Percentiles rank a stretch among this genome's conserved stretches.
Conservation (phyloP, 805 yeast species). For the Candida tammaniensis region DNA sequence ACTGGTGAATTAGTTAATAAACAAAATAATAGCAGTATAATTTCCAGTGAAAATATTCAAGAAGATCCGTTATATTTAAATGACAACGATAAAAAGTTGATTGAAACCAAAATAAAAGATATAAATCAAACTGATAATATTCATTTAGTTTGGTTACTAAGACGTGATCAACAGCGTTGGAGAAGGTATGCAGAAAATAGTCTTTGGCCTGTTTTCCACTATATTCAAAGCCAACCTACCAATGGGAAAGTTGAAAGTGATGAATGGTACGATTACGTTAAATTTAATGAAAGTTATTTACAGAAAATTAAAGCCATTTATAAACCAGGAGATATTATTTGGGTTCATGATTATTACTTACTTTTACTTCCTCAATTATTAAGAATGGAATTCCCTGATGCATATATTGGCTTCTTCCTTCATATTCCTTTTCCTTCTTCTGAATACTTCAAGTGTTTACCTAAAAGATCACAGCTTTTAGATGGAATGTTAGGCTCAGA, state of each 20-base stretch:
- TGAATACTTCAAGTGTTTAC: slow-evolving; percentile 86
- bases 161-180: slow-evolving; percentile 81
- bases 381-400: slow-evolving; percentile 72
- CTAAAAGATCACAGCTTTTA: slow-evolving; percentile 75
- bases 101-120: slow-evolving; percentile 47
- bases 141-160: slow-evolving; percentile 86
- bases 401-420: slow-evolving; percentile 71
- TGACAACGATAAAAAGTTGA: slow-evolving; percentile 49
- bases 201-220: slow-evolving; percentile 94
- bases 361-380: slow-evolving; percentile 78
- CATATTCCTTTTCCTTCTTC: slow-evolving; percentile 95
- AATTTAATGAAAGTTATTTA: slow-evolving; percentile 87
- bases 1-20: slow-evolving; percentile 74
- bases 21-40: slow-evolving; percentile 16
- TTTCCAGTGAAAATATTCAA: slow-evolving; percentile 30
- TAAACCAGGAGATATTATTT: slow-evolving; percentile 83
- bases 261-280: slow-evolving; percentile 85
- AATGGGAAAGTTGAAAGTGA: slow-evolving; percentile 67
- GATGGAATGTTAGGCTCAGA: slow-evolving; percentile 93
- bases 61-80: slow-evolving; percentile 63
- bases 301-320: slow-evolving; percentile 71
- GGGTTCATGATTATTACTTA: slow-evolving; percentile 91
- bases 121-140: slow-evolving; percentile 50
- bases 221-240: slow-evolving; percentile 74
- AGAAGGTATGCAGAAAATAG: slow-evolving; percentile 85